Base-by-base conservation (phyloP, 805 yeast genomes). In the Candida awuae region DNA sequence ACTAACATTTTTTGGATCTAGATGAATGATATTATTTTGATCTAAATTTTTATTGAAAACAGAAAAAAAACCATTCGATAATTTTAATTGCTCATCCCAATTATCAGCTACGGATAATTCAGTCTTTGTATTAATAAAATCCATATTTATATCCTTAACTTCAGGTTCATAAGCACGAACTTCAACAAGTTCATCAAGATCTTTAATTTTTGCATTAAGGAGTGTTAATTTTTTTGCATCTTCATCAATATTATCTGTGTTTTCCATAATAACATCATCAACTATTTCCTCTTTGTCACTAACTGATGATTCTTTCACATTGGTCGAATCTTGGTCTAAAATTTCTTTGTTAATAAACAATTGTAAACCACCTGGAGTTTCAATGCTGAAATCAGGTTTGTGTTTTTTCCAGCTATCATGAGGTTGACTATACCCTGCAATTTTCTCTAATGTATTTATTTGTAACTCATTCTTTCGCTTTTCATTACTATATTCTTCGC, bases 151-250 rank as follows among this genome's bases (percentile, higher is more conserved):
- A 22, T 65, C 72, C 18, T 62, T 63, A 13, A 71, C 59, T 42
- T 75, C 75, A 0, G 90, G 90, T 55, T 83, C 92, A 53, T 73
- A 83, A 3, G 76, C 81, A 49, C 75, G 80, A 47, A 79, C 84
- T 35, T 70, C 66, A 6, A 80, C 66, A 16, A 76, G 54, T 3
- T 67, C 71, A 15, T 48, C 45, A 56, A 54, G 46, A 53, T 33
- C 41, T 14, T 35, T 29, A 2, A 13, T 18, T 12, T 22, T 22
- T 2, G 23, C n/a, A 26, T 17, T 30, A 4, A 22, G 12, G 4
- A 35, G 17, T 10, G 12, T 35, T 9, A 30, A 17, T 17, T 34
- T 32, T 14, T 28, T 21, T 8, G 33, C 30, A 10, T 53, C 22
- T 30, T 39, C 40, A 16, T 36, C 35, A 9, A 37, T 33, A 21